Base-by-base conservation (phyloP, 306 rosid species). In the Glycyrrhiza uralensis region DNA sequence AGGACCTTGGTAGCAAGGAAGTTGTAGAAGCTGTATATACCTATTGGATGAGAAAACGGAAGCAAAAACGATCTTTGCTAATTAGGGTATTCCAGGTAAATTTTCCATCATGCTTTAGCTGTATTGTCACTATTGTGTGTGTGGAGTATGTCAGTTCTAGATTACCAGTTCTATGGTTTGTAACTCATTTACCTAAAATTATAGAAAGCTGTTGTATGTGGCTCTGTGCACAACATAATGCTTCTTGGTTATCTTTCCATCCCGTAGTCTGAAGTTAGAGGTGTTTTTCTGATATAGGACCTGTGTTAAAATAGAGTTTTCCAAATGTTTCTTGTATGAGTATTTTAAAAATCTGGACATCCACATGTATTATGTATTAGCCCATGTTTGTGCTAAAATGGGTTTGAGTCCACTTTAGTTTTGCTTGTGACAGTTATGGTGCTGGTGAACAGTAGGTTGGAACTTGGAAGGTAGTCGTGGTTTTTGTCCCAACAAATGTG, bases 41-140 rank as follows among this genome's bases (percentile, higher is more conserved):
- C 54, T 81, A 90, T 67, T 90, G 98, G 97, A 80, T 72, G 81
- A 84, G 78, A 55, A 93, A 90, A 73, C 86, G 96, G 76, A 88
- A 81, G 82, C 96, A 81, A 58, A 88, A 81, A 35, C 76, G 75
- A 12, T 46, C 84, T 26, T 78, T 83, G 4, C 74, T 88, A 42
- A 73, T 87, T 44, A 78, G 96, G 76, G 83, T 88, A 72, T 90
- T 93, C 76, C 96, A 85, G 97, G 98, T 93, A 88, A 82, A 76
- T 24, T 32, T 51, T 10, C 75, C 30, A 24, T 66, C 68, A 14
- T 45, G 76, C 38, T 74, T 75, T 26, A 33, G 30, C 57, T 32
- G 24, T n/a, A 41, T 61, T 71, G 4, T 38, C 57, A 26, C 20
- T n/a, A 41, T 61, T 71, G 4, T 38, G 17, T 52, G 20, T 13